phyloP scores from a whole-genome alignment of 2,329 filamentous ascomycete genomes.

The Diaporthe eres region DNA sequence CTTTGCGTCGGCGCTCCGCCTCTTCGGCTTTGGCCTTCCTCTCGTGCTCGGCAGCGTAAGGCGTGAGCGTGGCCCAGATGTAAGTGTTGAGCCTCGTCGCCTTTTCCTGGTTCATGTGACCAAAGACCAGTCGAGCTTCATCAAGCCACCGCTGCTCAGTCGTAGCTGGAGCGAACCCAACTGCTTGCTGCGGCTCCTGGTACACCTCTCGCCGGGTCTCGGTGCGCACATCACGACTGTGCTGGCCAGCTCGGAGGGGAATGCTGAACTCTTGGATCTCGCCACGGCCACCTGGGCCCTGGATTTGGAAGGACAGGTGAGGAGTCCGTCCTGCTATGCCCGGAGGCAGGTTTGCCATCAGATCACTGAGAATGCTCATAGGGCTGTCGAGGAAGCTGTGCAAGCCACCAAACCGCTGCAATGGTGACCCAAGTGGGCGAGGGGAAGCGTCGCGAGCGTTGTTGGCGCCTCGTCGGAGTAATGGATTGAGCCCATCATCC shows the following conservation, averaged over 20 bases:
- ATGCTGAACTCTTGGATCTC: conserved; percentile 68
- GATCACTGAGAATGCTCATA: conserved; percentile 68
- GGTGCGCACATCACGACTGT: conserved; percentile 57
- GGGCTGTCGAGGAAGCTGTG: conserved; percentile 63
- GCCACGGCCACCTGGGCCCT: conserved; percentile 61
- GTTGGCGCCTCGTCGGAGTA: conserved; percentile 76
- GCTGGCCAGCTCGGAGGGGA: conserved; percentile 50
- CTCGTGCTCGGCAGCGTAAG: conserved; percentile 86
- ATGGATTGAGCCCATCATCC: conserved; percentile 89
- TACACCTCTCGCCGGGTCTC: conserved; percentile 65
- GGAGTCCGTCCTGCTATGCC: conserved; percentile 63
- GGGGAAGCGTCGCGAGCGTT: conserved; percentile 61
- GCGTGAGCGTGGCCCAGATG: conserved; percentile 81
- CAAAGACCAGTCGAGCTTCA: conserved; percentile 90
- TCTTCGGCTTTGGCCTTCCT: conserved; percentile 76
- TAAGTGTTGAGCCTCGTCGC: conserved; percentile 76
- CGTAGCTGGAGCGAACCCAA: conserved; percentile 79
- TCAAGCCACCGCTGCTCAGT: conserved; percentile 89
- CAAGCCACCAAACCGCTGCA: conserved; percentile 64
- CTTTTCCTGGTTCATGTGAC: conserved; percentile 76
- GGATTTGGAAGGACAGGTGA: conserved; percentile 72
- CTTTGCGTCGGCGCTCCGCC: conserved; percentile 65
- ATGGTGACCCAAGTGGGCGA: conserved; percentile 63
- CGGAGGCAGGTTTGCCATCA: conserved; percentile 67
- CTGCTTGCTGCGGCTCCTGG: conserved; percentile 79